Evolutionary conservation across 2,329 filamentous ascomycete species (phyloP).

Genomic region (Decorospora gaudefroyi): DNA sequence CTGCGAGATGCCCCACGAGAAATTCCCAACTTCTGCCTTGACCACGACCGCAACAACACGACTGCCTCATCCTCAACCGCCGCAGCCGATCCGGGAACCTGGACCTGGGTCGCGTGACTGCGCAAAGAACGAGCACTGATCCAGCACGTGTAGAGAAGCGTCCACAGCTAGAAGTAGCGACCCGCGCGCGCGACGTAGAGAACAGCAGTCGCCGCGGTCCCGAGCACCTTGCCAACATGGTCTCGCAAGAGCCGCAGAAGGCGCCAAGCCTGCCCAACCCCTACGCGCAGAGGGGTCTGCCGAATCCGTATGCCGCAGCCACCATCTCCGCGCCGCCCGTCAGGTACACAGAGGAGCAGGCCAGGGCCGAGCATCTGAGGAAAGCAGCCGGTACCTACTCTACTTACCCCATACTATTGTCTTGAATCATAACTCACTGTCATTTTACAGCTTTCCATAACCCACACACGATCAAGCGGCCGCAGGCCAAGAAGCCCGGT

Average conservation of each 20-base stretch:
- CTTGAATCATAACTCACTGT: constrained; percentile 37
- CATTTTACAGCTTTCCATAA: constrained; percentile 39
- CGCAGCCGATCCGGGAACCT: too few species aligned
- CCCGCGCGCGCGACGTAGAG: not conserved
- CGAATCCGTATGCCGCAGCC: constrained; percentile 36
- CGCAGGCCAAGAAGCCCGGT: constrained; percentile 35
- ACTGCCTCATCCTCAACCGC: too few species aligned
- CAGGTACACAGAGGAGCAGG: constrained; percentile 37
- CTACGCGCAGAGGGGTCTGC: constrained; percentile 33
- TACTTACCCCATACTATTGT: constrained; percentile 24
- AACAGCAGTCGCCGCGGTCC: constrained; percentile 9
- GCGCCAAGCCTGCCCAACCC: constrained; percentile 33
- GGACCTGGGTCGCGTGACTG: too few species aligned
- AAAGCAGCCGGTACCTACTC: constrained; percentile 44
- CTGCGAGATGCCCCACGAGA: too few species aligned
- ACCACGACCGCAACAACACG: too few species aligned
- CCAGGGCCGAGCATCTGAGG: constrained; percentile 38
- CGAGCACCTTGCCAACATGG: constrained; percentile 26
- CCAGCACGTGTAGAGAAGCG: too few species aligned
- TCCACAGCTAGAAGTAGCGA: not conserved
- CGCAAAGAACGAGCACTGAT: too few species aligned
- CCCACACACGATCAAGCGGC: constrained; percentile 42
- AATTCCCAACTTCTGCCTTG: too few species aligned
- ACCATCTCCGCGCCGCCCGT: constrained; percentile 38
- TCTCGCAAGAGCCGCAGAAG: constrained; percentile 31